phyloP scores from a whole-genome alignment of 441 rosid species.

The Geranium incanum region DNA sequence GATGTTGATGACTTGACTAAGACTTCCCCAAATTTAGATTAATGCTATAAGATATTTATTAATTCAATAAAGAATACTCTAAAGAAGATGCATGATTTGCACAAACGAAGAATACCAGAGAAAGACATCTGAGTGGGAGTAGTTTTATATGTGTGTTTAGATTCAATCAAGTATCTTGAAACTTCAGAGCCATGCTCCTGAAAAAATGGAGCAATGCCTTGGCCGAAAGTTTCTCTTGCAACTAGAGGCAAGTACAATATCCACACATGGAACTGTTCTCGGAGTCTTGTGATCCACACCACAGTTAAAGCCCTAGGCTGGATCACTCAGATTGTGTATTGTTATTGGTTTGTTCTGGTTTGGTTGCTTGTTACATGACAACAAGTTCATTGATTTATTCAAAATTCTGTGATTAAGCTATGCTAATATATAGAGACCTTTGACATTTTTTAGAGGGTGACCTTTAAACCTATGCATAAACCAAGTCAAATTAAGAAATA shows the following conservation, averaged over 20 bases:
- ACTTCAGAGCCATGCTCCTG: background rate
- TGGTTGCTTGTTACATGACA: background rate
- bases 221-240: conserved; percentile 4
- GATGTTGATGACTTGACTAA: conserved; percentile 1
- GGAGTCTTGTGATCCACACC: conserved; percentile 1
- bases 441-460: background rate
- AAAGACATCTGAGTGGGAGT: background rate
- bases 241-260: background rate
- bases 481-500: background rate
- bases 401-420: background rate
- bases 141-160: background rate
- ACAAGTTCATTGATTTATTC: background rate
- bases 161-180: background rate
- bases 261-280: background rate
- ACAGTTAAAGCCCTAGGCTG: background rate
- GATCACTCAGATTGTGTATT: background rate
- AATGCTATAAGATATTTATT: background rate
- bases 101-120: background rate
- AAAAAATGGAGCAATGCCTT: background rate
- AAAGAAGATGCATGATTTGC: conserved; percentile 1
- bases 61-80: background rate
- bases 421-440: background rate
- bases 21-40: background rate
- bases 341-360: background rate
- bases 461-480: background rate